These are phyloP conservation scores for Leccinum angustisporum DNA, from an alignment of 1,284 basidiomycete species.

Conservation along the genomic window DNA sequence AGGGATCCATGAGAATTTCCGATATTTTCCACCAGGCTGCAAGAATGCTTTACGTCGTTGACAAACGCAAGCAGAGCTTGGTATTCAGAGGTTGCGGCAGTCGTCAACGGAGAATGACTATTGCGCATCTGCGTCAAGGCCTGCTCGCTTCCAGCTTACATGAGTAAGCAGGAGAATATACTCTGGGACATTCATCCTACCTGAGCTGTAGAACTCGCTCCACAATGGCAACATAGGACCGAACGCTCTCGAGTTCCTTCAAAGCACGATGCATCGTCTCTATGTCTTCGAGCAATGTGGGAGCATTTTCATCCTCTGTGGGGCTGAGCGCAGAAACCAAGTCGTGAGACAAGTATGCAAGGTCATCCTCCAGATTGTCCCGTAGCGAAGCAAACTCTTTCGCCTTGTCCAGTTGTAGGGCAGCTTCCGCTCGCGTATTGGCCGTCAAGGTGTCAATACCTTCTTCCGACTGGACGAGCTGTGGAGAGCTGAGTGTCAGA, in stretches of 20 bases:
- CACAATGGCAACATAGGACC: no score
- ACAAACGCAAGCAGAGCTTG: slow-evolving; percentile 63
- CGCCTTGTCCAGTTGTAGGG: slow-evolving; percentile 56
- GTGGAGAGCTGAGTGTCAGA: slow-evolving; percentile 44
- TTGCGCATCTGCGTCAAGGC: slow-evolving; percentile 50
- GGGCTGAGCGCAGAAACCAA: slow-evolving; percentile 55
- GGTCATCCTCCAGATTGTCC: slow-evolving; percentile 75
- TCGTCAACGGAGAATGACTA: slow-evolving; percentile 42
- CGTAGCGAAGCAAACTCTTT: slow-evolving; percentile 74
- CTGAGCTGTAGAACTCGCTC: slow-evolving; percentile 36
- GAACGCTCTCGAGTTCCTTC: slow-evolving; percentile 51
- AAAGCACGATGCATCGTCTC: slow-evolving; percentile 72
- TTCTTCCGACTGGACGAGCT: slow-evolving; percentile 58
- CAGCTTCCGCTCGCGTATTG: slow-evolving; percentile 43
- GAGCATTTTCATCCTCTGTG: slow-evolving; percentile 42
- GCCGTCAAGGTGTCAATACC: slow-evolving; percentile 45
- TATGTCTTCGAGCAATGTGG: slow-evolving; percentile 78
- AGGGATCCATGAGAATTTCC: slow-evolving; percentile 37
- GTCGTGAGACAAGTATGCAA: slow-evolving; percentile 64
- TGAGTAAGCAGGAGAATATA: slow-evolving; percentile 17
- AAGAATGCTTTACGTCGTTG: slow-evolving; percentile 42
- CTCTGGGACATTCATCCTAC: slow-evolving; percentile 44
- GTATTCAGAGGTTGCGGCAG: slow-evolving; percentile 56
- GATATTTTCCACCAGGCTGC: slow-evolving; percentile 45
- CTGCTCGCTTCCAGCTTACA: slow-evolving; percentile 46